Percentiles rank a stretch among this genome's conserved stretches.
These are phyloP conservation scores for Ogataea trehalophila DNA, from an alignment of 805 yeast species.

Conservation along the genomic window DNA sequence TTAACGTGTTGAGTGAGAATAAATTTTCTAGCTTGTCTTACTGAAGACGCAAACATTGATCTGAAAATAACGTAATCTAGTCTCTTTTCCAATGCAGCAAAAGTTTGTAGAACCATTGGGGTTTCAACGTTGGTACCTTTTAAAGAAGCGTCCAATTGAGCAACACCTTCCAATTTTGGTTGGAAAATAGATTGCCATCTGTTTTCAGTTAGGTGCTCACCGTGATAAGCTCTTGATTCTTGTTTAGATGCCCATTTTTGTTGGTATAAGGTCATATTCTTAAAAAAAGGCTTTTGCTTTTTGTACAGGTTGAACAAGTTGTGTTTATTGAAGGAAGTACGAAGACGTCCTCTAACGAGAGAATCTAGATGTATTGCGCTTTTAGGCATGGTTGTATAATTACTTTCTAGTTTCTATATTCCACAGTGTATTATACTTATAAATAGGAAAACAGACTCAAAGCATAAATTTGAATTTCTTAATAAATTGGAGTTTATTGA, in stretches of 20 bases:
- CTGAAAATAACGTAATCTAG: constrained; percentile 88
- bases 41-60: constrained; percentile 87
- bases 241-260: constrained; percentile 90
- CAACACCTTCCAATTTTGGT: constrained; percentile 73
- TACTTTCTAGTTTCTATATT: not conserved
- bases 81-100: constrained; percentile 81
- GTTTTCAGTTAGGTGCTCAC: constrained; percentile 84
- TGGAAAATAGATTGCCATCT: constrained; percentile 73
- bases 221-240: constrained; percentile 93
- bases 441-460: too few relatives aligned
- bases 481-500: not conserved
- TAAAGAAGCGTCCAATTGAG: constrained; percentile 79
- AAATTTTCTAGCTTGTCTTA: constrained; percentile 90
- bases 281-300: constrained; percentile 50
- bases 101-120: constrained; percentile 85
- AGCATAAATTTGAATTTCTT: not conserved
- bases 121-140: constrained; percentile 58
- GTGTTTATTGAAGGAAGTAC: constrained; percentile 88
- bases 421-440: not conserved
- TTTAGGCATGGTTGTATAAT: constrained; percentile 23
- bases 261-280: constrained; percentile 71
- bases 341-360: constrained; percentile 43
- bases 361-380: constrained; percentile 27
- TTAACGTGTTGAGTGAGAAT: constrained; percentile 74
- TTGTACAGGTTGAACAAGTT: constrained; percentile 86